phyloP scores from a whole-genome alignment of 108 stramenopile genomes.

The Pseudonitzschia pungens region DNA sequence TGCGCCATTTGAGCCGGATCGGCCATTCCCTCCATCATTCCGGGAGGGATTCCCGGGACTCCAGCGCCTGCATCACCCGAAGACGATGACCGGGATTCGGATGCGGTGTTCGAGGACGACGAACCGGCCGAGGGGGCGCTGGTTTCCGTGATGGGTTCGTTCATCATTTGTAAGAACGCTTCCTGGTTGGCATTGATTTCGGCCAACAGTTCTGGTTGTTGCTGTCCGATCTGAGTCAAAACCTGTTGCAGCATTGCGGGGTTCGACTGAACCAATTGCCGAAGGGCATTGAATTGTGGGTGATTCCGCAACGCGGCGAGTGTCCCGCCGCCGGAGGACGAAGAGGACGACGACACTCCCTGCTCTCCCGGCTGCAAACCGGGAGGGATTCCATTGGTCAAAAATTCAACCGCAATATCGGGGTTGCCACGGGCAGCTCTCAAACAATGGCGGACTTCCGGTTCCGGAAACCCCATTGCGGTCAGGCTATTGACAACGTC shows the following conservation, averaged over 20 bases:
- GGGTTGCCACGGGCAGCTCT: slow-evolving; percentile 93
- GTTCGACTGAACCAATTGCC: slow-evolving; percentile 91
- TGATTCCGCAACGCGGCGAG: slow-evolving; percentile 87
- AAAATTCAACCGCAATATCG: slow-evolving; percentile 95
- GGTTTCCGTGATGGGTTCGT: slow-evolving; percentile 89
- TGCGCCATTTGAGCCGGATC: slow-evolving; percentile 87
- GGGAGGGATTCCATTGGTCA: slow-evolving; percentile 96
- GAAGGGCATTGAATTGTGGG: slow-evolving; percentile 93
- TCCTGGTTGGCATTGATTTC: slow-evolving; percentile 94
- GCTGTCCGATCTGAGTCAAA: slow-evolving; percentile 88
- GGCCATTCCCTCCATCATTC: slow-evolving; percentile 71
- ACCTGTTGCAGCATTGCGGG: slow-evolving; percentile 87
- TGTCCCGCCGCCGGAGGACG: slow-evolving; percentile 34
- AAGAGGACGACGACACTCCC: slow-evolving; percentile 34
- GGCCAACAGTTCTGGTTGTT: slow-evolving; percentile 87
- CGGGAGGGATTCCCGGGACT: slow-evolving; percentile 41
- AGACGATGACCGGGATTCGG: slow-evolving; percentile 31
- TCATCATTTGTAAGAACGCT: slow-evolving; percentile 95
- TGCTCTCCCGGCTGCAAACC: slow-evolving; percentile 42
- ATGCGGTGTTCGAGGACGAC: slow-evolving; percentile 30
- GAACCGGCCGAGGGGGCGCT: slow-evolving; percentile 24
- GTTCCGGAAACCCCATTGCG: slow-evolving; percentile 84
- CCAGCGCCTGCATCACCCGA: slow-evolving; percentile 30
- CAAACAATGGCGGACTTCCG: slow-evolving; percentile 86
- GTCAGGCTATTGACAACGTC: slow-evolving; percentile 79